Conservation (phyloP, 306 rosid species). For the Erythrophleum fordii region DNA sequence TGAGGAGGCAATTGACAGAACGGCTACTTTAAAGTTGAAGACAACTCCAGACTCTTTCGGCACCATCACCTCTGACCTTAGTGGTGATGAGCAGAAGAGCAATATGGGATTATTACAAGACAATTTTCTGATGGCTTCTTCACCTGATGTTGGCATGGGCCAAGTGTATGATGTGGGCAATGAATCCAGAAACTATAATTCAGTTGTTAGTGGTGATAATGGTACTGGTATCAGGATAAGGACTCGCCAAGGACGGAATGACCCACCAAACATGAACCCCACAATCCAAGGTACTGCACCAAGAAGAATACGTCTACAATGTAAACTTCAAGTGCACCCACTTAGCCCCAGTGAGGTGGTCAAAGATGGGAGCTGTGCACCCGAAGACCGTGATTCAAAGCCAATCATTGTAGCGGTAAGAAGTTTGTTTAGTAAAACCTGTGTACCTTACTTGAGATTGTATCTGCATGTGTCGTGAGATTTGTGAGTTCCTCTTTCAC, state of each 20-base stretch:
- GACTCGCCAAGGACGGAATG: slow-evolving; percentile 45
- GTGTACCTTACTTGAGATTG: slow-evolving; percentile 2
- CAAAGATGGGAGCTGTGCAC: slow-evolving; percentile 5
- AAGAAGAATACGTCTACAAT: slow-evolving; percentile 60
- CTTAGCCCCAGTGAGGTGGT: slow-evolving; percentile 19
- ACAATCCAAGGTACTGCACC: slow-evolving; percentile 52
- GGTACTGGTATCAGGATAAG: slow-evolving; percentile 52
- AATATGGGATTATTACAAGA: slow-evolving; percentile 25
- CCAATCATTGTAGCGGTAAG: slow-evolving; percentile 51
- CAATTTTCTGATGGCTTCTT: slow-evolving; percentile 38
- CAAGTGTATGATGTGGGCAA: slow-evolving; percentile 30
- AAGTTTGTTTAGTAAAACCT: slow-evolving; percentile 4
- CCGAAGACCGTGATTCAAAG: slow-evolving; percentile 51
- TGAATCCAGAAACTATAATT: slow-evolving; percentile 41
- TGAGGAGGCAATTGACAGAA: slow-evolving; percentile 40
- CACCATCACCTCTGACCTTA: neutral
- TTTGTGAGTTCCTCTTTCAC: slow-evolving; percentile 37
- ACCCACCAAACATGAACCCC: slow-evolving; percentile 24
- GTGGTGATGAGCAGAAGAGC: slow-evolving; percentile 15
- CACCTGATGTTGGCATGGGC: slow-evolving; percentile 39
- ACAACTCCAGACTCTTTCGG: slow-evolving; percentile 24
- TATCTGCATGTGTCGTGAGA: slow-evolving; percentile 37
- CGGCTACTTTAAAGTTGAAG: slow-evolving; percentile 8
- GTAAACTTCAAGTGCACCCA: slow-evolving; percentile 13
- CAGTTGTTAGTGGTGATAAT: slow-evolving; percentile 19